Base-by-base conservation (phyloP, 2,329 filamentous ascomycete genomes). In the Fusarium devonianum region DNA sequence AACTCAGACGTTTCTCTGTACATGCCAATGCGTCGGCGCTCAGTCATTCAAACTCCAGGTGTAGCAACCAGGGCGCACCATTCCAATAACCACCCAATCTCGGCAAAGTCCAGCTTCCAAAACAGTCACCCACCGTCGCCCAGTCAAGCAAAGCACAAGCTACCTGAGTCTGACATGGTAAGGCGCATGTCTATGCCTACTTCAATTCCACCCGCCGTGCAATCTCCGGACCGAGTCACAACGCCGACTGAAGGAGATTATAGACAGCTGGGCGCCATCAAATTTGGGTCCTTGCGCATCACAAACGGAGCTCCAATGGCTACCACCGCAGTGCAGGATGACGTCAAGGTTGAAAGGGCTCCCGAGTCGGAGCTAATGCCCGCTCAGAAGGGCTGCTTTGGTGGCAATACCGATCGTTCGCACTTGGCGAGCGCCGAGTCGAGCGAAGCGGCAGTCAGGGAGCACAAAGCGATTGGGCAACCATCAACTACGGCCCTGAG, bases 251-350 rank as follows among this genome's bases (percentile, higher is more conserved):
- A 85, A 17, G 67, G 73, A 19, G 77, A 81, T n/a, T 86, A 86
- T 60, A 75, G 75, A 50, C 82, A 85, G 34, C 78, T 83, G 22
- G 84, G 84, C 3, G 81, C 77, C 9, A 86, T 85, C 64, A 84
- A 84, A 63, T 78, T 85, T 42, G 85, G 85, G 2, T 82, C 82
- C 2, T 63, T 87, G 38, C 78, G 82, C 25, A 86, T 87, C 46
- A 85, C 75, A 16, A 87, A 87, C 66, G 84, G 82, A 11, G 72
- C 74, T 3, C 84, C 84, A 3, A 67, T 68, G 11, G 69, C 71
- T n/a, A 82, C 78, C 70, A 75, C 46, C 35, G 60, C 67, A 39
- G 19, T 53, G 10, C 62, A 67, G n/a, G 32, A 58, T 37, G 51
- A 49, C 21, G 39, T 37, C 37, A 43, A 50, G 16, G 28, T n/a